Evolutionary conservation across 352 stramenopile species (phyloP).

Genomic region (Phytopythium sindhum): DNA sequence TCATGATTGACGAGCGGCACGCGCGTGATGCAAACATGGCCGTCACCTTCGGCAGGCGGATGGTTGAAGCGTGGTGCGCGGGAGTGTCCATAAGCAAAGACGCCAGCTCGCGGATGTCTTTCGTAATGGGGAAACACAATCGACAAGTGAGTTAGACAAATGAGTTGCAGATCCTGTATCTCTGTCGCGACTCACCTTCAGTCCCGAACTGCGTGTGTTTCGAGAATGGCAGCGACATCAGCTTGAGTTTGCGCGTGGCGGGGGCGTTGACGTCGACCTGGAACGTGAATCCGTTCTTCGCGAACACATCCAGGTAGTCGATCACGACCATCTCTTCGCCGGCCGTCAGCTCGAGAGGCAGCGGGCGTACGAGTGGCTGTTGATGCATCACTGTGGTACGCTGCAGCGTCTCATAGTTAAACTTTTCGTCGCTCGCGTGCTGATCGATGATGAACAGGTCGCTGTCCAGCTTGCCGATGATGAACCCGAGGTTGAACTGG

Average conservation of each 20-base stretch:
- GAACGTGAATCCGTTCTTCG: slow-evolving; percentile 93
- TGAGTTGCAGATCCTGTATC: not conserved
- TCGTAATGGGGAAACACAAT: not conserved
- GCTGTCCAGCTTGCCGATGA: slow-evolving; percentile 87
- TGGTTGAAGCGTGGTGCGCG: slow-evolving; percentile 33
- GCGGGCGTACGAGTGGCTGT: slow-evolving; percentile 92
- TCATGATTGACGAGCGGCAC: slow-evolving; percentile 96
- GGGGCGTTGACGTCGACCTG: slow-evolving; percentile 41
- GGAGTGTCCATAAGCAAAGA: slow-evolving; percentile 75
- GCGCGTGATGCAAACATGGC: slow-evolving; percentile 96
- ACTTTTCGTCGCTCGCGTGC: slow-evolving; percentile 96
- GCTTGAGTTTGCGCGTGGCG: slow-evolving; percentile 55
- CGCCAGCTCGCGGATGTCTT: slow-evolving; percentile 87
- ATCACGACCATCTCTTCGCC: slow-evolving; percentile 93
- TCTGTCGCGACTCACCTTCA: slow-evolving; percentile 35
- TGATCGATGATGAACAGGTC: slow-evolving; percentile 99
- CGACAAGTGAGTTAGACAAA: slow-evolving; percentile 4
- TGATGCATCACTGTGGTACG: slow-evolving; percentile 92
- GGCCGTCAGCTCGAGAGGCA: slow-evolving; percentile 90
- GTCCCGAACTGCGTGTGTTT: slow-evolving; percentile 86
- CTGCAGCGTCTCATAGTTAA: slow-evolving; percentile 73
- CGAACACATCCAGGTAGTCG: slow-evolving; percentile 93
- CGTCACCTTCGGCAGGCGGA: slow-evolving; percentile 93
- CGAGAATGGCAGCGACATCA: slow-evolving; percentile 83
- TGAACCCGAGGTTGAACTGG: slow-evolving; percentile 99